Evolutionary conservation across 1,284 basidiomycete species (phyloP), one percentile per base, ranked within the genome.

Genomic region (Chondrostereum purpureum): DNA sequence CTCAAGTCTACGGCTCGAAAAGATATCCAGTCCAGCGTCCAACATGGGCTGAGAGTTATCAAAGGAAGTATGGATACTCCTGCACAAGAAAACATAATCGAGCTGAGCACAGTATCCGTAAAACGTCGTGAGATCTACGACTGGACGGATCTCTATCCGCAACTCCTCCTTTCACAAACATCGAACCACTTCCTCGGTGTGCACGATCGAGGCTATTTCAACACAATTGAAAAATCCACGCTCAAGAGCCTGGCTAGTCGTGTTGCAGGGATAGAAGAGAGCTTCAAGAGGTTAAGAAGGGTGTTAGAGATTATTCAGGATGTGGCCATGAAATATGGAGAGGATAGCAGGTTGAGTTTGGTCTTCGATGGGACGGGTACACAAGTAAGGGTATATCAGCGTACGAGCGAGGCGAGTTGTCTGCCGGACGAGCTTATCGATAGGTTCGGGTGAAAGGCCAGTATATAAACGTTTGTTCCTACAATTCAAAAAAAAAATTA

Each of bases 161-260:
- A 79, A 50, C 63, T 80, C 3, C 72, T 70, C 58, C 65, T 81
- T 47, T 78, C 77, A 1, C 75, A 79, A 53, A 80, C 77, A 0
- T 63, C 69, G 0, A 65, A 76, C 45, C 69, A 66, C 48, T 73
- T 70, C 57, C 61, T 79, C 27, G 77, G 66, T 0, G 54, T 73
- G 12, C 77, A 80, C 53, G 50, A 67, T 16, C 58, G 64, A 10
- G 77, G 77, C 0, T 56, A 48, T 1, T 80, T 80, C 56, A 48
- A 55, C 3, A 53, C 59, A n/a, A 60, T 78, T 13, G 52, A 66
- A 40, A 72, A 72, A 51, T 61, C 64, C 20, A 66, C 64, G 27
- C 55, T 75, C 1, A 55, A 53, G 4, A 64, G 62, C 2, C 33
- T 39, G 16, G 44, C 59, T 2, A 64, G 69, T 39, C 47, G 73